Evolutionary conservation across 225 moss, liverwort and hornwort species (phyloP), one percentile per base, ranked within the genome.

Genomic region (Marchantia paleacea): DNA sequence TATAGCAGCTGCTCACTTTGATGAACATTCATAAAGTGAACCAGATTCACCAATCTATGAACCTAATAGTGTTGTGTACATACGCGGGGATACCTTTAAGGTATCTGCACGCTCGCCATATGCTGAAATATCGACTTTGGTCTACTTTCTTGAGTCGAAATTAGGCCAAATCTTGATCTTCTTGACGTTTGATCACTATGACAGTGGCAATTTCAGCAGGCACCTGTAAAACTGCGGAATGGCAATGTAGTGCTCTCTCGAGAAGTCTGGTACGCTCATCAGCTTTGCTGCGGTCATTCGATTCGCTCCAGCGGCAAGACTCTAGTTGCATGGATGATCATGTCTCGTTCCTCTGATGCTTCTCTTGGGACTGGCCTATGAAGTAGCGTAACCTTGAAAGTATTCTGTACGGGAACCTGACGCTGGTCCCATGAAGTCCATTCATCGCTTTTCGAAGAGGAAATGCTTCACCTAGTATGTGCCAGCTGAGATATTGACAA

Each of bases 111-210:
- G 2, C 29, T 12, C 14, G 28, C 29, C 74, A 28, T 28, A 25
- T 28, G 53, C 25, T 26, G 14, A 54, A 29, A 24, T 54, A 74
- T 74, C 55, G 74, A 52, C 28, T 61, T 48, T 19, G 16, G 61
- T 62, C 61, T 22, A 48, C 60, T 10, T 39, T 75, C 76, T 76
- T 76, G 58, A 12, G 30, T 60, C 31, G 62, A 76, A 39, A 24
- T 9, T 61, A n/a, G 76, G 47, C 61, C 76, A 62, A 76, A 61
- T 62, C 76, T 76, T 76, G 61, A 47, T 76, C 19, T 47, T 76
- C 57, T 75, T 76, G 76, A 76, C 61, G 58, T 16, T 39, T 22
- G 39, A 47, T 4, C 47, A 29, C 47, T 24, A 19, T 62, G 22
- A 76, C 15, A 16, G 51, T 29, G 62, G 47, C 7, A 39, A 76